phyloP scores from a whole-genome alignment of 1,284 basidiomycete species.

The Taiwanofungus camphoratus region DNA sequence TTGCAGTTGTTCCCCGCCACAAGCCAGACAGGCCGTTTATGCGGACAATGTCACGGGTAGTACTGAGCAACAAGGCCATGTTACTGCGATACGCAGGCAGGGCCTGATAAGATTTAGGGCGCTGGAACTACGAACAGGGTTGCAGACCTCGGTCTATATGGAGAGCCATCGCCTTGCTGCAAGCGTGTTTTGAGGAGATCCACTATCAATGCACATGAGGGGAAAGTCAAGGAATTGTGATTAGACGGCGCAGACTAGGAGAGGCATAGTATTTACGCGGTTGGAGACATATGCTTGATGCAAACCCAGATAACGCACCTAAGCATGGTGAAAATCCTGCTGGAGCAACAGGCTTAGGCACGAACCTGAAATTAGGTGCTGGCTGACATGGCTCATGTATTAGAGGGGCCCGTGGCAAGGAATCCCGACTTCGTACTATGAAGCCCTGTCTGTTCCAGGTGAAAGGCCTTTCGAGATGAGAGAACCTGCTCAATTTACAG shows the following conservation, averaged over 20 bases:
- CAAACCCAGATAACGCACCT: constrained; percentile 74
- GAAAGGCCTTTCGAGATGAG: too few species aligned
- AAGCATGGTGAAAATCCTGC: constrained; percentile 1
- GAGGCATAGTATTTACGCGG: constrained; percentile 47
- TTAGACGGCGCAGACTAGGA: not conserved
- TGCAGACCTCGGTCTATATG: constrained; percentile 33
- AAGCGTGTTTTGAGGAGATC: constrained; percentile 86
- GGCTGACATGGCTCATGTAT: constrained; percentile 62
- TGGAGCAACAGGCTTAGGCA: constrained; percentile 2
- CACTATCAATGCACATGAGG: constrained; percentile 38
- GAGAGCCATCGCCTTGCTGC: constrained; percentile 63
- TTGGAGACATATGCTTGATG: constrained; percentile 70
- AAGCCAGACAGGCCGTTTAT: constrained; percentile 62
- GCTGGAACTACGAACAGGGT: too few species aligned
- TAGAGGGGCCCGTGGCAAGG: too few species aligned
- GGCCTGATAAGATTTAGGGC: not conserved
- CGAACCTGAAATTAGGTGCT: constrained; percentile 68
- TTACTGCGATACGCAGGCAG: constrained; percentile 26
- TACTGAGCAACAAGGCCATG: constrained; percentile 38
- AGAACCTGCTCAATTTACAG: too few species aligned
- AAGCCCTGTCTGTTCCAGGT: too few species aligned
- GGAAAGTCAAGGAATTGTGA: not conserved
- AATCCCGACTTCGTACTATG: too few species aligned
- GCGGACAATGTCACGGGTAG: constrained; percentile 54
- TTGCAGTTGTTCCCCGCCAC: constrained; percentile 85